Evolutionary conservation across 805 yeast species (phyloP).

Genomic region (Barnettozyma sucrosica): DNA sequence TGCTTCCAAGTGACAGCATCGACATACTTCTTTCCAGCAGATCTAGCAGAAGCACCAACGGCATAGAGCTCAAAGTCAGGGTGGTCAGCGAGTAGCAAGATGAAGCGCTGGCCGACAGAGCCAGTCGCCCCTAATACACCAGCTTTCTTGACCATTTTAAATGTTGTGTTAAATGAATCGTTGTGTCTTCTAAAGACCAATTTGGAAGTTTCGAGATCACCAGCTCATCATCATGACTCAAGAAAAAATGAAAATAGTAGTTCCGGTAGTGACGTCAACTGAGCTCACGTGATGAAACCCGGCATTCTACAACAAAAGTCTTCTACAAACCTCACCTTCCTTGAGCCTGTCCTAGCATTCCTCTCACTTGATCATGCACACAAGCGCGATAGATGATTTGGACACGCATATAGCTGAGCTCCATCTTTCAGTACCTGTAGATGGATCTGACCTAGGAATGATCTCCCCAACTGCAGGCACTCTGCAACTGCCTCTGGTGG

Average conservation of each 20-base stretch:
- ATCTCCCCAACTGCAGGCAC: not conserved
- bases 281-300: not conserved
- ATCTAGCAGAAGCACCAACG: slow-evolving; percentile 88
- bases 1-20: slow-evolving; percentile 96
- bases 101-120: slow-evolving; percentile 94
- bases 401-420: not conserved
- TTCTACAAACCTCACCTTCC: too few relatives aligned
- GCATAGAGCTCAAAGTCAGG: slow-evolving; percentile 84
- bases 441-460: slow-evolving; percentile 7
- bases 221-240: not conserved
- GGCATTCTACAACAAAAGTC: too few relatives aligned
- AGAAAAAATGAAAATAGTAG: not conserved
- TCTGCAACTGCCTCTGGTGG: slow-evolving; percentile 5
- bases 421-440: not conserved
- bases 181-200: too few relatives aligned
- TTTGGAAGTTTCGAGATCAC: not conserved
- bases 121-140: slow-evolving; percentile 99
- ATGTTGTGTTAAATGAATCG: too few relatives aligned
- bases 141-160: slow-evolving; percentile 35
- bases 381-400: not conserved
- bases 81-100: slow-evolving; percentile 74
- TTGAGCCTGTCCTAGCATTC: too few relatives aligned
- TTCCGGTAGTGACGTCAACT: not conserved
- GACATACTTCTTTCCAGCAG: slow-evolving; percentile 83
- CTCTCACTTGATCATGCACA: not conserved